Base-by-base conservation (phyloP, 352 stramenopile genomes). In the Globisporangium cystogenes region DNA sequence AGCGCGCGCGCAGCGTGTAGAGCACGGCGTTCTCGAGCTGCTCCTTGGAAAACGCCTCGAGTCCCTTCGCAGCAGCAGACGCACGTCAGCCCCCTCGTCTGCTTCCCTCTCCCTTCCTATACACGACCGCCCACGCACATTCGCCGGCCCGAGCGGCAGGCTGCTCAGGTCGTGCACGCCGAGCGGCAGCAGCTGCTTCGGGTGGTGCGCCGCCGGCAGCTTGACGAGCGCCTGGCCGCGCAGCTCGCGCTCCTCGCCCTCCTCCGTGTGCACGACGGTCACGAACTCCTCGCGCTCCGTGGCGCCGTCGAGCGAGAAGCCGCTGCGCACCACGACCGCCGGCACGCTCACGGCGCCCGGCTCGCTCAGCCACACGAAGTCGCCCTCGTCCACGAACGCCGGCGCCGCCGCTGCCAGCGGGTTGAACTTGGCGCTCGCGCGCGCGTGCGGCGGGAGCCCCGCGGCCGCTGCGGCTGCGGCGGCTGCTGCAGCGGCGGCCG, bases 261-360 rank as follows among this genome's bases (percentile, higher is more conserved):
- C 82, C 29, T 93, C 82, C 10, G 82, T 93, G 62, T 93, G 82
- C 11, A 93, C 78, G 15, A 90, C 70, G 23, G 73, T 81, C 41
- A 90, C 71, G 20, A 82, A 75, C 39, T 88, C 68, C 57, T 90
- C 80, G 48, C 76, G 58, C 23, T 86, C 76, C 21, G 62, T 76
- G 16, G 68, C 67, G n/a, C 75, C 68, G 49, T 88, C 75, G 33
- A 76, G 82, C 14, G 81, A 33, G 39, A 76, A 90, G 0, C 80
- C 80, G 21, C 68, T 74, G 23, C 80, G 80, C 37, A 87, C 73
- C 18, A 90, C 72, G 18, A 86, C 59, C 0, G 79, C 79, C 1
- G 79, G 72, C 1, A 77, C 67, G 45, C 74, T 86, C 8, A 82
- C 62, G 23, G 64, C 59, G 15, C 64, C 74, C 10, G 76, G 65